phyloP scores from a whole-genome alignment of 2,329 filamentous ascomycete species.

The Sporothrix euskadiensis region DNA sequence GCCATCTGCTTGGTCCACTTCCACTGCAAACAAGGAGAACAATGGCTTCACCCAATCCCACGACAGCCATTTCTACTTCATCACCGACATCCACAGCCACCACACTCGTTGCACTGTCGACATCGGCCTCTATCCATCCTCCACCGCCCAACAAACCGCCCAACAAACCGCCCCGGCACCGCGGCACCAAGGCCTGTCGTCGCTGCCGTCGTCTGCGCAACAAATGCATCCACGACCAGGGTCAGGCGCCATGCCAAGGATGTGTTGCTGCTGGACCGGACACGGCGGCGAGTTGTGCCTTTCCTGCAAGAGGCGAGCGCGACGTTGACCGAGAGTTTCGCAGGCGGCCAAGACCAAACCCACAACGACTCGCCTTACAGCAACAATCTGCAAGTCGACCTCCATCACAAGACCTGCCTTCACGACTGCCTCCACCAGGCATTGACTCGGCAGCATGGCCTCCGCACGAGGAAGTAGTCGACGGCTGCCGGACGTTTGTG shows the following conservation, averaged over 20 bases:
- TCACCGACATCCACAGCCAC: not conserved
- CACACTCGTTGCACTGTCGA: not conserved
- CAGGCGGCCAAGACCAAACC: constrained; percentile 48
- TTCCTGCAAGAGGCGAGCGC: constrained; percentile 54
- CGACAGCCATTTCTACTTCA: not conserved
- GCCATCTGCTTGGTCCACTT: too few relatives aligned
- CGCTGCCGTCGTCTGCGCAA: constrained; percentile 32
- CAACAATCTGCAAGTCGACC: not conserved
- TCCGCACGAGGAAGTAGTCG: constrained; percentile 52
- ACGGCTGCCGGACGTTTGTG: constrained; percentile 55
- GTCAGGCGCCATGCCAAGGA: constrained; percentile 45
- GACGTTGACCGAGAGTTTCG: constrained; percentile 57
- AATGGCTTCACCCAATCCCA: not conserved
- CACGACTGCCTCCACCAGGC: constrained; percentile 37
- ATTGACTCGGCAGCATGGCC: constrained; percentile 48
- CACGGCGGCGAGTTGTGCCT: constrained; percentile 51
- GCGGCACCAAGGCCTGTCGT: constrained; percentile 27
- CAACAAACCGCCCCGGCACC: constrained; percentile 19
- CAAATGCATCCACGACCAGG: constrained; percentile 31
- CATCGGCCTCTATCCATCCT: not conserved
- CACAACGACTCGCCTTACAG: not conserved
- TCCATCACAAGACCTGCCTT: not conserved
- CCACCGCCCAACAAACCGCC: not conserved
- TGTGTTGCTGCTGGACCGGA: constrained; percentile 52
- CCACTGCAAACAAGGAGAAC: not conserved